Conservation (phyloP, 768 basidiomycete genomes). For the Termitomyces sp. region DNA sequence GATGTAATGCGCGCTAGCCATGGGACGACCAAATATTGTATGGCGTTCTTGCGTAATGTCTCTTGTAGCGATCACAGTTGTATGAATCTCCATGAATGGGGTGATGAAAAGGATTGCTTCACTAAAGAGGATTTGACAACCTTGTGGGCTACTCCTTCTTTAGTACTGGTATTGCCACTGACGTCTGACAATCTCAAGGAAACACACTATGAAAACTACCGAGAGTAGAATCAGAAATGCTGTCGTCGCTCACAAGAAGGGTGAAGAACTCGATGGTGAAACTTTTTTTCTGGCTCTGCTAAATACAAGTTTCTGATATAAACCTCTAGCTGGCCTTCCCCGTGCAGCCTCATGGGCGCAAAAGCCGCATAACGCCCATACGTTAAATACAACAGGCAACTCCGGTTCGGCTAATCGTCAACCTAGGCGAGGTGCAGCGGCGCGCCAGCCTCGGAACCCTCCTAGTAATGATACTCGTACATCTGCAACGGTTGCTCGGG, state of each 20-base stretch:
- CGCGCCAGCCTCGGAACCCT: conserved; percentile 42
- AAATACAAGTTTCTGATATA: conserved; percentile 7
- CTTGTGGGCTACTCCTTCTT: conserved; percentile 43
- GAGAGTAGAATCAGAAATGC: conserved; percentile 57
- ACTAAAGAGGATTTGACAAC: conserved; percentile 95
- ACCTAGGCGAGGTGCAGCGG: conserved; percentile 34
- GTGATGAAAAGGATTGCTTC: conserved; percentile 96
- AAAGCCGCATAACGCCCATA: conserved; percentile 25
- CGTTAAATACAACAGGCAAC: conserved; percentile 14
- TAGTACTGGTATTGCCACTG: conserved; percentile 4
- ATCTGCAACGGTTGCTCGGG: conserved; percentile 22
- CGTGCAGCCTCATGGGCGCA: conserved; percentile 62
- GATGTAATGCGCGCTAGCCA: conserved; percentile 91
- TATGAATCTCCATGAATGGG: conserved; percentile 97
- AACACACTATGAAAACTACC: conserved; percentile 90
- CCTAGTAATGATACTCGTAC: conserved; percentile 26
- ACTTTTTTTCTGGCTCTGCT: conserved; percentile 2
- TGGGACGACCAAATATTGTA: conserved; percentile 97
- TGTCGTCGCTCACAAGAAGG: conserved; percentile 49
- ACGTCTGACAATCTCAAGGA: conserved; percentile 36
- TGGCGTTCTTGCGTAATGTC: conserved; percentile 84
- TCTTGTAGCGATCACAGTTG: conserved; percentile 85
- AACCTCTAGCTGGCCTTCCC: conserved; percentile 46
- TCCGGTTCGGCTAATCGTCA: conserved; percentile 26
- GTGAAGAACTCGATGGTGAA: conserved; percentile 53